Evolutionary conservation across 305 asterid species (phyloP).

Genomic region (Fraxinus baroniana): DNA sequence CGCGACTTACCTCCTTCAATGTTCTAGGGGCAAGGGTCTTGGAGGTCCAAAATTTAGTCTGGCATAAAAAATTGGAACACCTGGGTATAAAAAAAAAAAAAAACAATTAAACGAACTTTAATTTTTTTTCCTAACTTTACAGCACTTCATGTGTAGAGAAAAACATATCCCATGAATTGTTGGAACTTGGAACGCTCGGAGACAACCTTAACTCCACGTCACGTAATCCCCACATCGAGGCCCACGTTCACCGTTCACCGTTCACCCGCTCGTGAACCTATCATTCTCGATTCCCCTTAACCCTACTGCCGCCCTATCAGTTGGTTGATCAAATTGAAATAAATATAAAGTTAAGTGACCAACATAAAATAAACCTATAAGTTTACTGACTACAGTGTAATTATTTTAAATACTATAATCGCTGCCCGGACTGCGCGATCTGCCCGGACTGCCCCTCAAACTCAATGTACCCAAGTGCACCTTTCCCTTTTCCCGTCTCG

Average conservation of each 20-base stretch:
- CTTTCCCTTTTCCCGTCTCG: constrained; percentile 1
- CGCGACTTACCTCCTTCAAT: too few species aligned
- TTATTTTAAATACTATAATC: background rate
- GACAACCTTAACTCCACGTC: constrained; percentile 15
- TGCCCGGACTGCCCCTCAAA: constrained; percentile 17
- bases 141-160: constrained; percentile 2
- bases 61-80: too few species aligned
- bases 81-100: too few species aligned
- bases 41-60: too few species aligned
- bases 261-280: background rate
- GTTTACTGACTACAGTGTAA: background rate
- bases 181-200: constrained; percentile 1
- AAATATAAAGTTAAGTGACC: background rate
- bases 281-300: background rate
- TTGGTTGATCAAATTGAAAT: background rate
- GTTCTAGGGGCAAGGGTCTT: too few species aligned
- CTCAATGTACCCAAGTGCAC: constrained; percentile 5
- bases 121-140: background rate
- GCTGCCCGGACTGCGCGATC: constrained; percentile 2
- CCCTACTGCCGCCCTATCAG: background rate
- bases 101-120: too few species aligned
- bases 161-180: background rate
- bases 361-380: background rate
- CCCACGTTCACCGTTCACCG: background rate
- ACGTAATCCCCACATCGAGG: background rate